phyloP scores from a whole-genome alignment of 192 early-diverging fungal genomes.

The Coemansia reversa region DNA sequence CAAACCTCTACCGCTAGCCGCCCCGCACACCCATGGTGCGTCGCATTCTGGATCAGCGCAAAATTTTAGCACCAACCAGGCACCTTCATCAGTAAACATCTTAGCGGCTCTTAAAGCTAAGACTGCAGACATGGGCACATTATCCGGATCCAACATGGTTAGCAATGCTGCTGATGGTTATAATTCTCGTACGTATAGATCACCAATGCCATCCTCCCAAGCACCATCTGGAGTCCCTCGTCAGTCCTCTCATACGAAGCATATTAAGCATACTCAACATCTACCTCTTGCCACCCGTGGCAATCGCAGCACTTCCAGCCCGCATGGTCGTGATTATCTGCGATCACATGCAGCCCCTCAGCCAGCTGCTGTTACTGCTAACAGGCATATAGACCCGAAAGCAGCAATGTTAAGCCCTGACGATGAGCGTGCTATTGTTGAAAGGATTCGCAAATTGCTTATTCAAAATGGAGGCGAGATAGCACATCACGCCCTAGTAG shows the following conservation, averaged over 20 bases:
- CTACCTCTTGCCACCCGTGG: background rate
- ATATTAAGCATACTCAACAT: too few relatives aligned
- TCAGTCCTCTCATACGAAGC: too few relatives aligned
- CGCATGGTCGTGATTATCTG: background rate
- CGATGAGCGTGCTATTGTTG: conserved; percentile 13
- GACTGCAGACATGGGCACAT: too few relatives aligned
- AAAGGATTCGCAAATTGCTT: conserved; percentile 21
- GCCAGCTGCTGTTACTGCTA: background rate
- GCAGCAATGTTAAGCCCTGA: background rate
- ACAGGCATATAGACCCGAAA: too few relatives aligned
- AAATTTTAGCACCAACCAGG: background rate
- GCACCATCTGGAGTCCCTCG: too few relatives aligned
- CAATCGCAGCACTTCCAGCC: background rate
- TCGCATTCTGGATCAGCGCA: background rate
- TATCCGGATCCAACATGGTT: too few relatives aligned
- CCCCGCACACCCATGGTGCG: background rate
- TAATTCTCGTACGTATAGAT: too few relatives aligned
- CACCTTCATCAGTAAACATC: background rate
- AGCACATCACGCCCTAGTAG: conserved; percentile 22
- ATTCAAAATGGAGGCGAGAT: conserved; percentile 28
- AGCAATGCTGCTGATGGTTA: too few relatives aligned
- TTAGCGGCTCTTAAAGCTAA: background rate
- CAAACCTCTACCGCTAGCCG: background rate
- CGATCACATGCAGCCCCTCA: too few relatives aligned
- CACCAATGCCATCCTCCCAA: too few relatives aligned